A percentile compares a stretch with the other conserved stretches of the same genome.
Conservation (phyloP, 2,329 filamentous ascomycete species). For the Cercospora canescens region DNA sequence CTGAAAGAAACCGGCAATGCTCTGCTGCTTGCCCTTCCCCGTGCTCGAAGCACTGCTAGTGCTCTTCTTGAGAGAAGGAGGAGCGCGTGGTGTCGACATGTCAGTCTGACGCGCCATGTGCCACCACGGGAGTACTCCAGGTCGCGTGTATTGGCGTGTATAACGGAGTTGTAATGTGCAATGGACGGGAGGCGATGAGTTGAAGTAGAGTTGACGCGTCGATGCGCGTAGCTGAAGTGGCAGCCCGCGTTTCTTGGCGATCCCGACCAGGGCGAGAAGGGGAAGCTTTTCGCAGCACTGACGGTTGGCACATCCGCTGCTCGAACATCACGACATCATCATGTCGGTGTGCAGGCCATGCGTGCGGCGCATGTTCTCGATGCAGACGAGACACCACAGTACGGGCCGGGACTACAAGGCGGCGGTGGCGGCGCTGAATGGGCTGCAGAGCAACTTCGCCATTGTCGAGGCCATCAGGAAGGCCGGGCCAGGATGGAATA, state of each 20-base stretch:
- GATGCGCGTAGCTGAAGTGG: background rate
- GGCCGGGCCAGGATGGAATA: constrained; percentile 71
- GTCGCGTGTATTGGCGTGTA: background rate
- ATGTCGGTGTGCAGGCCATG: constrained; percentile 2
- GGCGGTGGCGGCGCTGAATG: constrained; percentile 72
- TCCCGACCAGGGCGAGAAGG: background rate
- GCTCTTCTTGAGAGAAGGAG: constrained; percentile 44
- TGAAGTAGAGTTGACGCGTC: constrained; percentile 3
- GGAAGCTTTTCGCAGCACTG: background rate
- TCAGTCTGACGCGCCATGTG: constrained; percentile 18
- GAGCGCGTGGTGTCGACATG: constrained; percentile 15
- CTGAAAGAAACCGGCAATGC: constrained; percentile 78
- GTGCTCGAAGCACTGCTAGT: constrained; percentile 39
- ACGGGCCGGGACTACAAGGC: constrained; percentile 42
- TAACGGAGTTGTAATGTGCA: background rate
- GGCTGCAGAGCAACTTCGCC: constrained; percentile 76
- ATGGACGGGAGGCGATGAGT: constrained; percentile 2
- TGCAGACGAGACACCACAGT: constrained; percentile 8
- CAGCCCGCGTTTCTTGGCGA: background rate
- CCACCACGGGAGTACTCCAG: background rate
- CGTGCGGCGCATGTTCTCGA: background rate
- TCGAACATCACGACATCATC: background rate
- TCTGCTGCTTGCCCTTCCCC: constrained; percentile 60
- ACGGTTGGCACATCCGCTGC: background rate
- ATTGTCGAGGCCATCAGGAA: constrained; percentile 76